phyloP scores from a whole-genome alignment of 495 filamentous ascomycete genomes.

The Xylona heveae region DNA sequence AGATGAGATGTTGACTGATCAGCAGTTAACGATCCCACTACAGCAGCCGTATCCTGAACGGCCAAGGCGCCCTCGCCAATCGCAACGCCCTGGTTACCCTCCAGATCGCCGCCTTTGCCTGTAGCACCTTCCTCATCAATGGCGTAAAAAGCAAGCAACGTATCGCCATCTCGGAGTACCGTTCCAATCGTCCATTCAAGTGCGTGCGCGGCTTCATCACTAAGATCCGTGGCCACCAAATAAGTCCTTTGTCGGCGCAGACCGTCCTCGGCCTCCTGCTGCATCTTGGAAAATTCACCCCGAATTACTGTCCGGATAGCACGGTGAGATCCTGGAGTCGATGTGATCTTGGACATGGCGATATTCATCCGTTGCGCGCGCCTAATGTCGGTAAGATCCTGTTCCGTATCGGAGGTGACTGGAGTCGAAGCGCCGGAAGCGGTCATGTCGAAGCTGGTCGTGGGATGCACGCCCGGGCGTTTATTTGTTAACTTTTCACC shows the following conservation, averaged over 20 bases:
- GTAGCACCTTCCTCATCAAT: slow-evolving; percentile 66
- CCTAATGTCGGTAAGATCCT: slow-evolving; percentile 61
- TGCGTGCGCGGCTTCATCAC: slow-evolving; percentile 81
- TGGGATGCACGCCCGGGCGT: slow-evolving; percentile 55
- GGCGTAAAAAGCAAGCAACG: slow-evolving; percentile 75
- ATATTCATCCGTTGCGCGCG: slow-evolving; percentile 69
- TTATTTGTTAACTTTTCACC: slow-evolving; percentile 31
- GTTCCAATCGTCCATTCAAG: slow-evolving; percentile 95
- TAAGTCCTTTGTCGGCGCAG: slow-evolving; percentile 62
- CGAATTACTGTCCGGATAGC: slow-evolving; percentile 75
- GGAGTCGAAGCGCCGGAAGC: slow-evolving; percentile 54
- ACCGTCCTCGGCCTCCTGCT: slow-evolving; percentile 51
- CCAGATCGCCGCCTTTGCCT: slow-evolving; percentile 11
- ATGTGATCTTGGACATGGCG: slow-evolving; percentile 53
- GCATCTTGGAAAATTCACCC: slow-evolving; percentile 57
- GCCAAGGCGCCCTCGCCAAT: slow-evolving; percentile 38
- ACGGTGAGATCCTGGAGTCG: slow-evolving; percentile 52
- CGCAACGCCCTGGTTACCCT: slow-evolving; percentile 17
- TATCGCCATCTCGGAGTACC: slow-evolving; percentile 87
- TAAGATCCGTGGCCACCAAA: slow-evolving; percentile 79
- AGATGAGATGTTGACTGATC: slow-evolving; percentile 13
- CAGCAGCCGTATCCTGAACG: slow-evolving; percentile 48
- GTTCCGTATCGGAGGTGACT: slow-evolving; percentile 69
- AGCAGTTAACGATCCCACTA: slow-evolving; percentile 28
- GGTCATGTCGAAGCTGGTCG: slow-evolving; percentile 53